Evolutionary conservation across 768 basidiomycete genomes (phyloP).

Genomic region (Asterophora parasitica): DNA sequence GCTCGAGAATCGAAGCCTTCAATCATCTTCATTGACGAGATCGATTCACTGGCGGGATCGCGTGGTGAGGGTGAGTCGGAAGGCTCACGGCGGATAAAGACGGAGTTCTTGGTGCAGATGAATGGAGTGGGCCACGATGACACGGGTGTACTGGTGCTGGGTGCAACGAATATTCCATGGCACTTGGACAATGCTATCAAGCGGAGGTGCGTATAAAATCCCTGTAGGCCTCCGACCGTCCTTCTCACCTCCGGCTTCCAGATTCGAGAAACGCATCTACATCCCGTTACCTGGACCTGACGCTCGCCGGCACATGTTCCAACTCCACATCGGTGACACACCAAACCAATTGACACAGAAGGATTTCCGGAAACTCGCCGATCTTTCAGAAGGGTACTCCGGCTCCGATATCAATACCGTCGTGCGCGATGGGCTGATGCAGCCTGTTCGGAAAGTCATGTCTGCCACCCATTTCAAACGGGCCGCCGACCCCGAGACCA

Average conservation of each 20-base stretch:
- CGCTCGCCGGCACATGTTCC: slow-evolving; percentile 92
- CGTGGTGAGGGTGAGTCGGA: slow-evolving; percentile 97
- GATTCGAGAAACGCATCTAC: slow-evolving; percentile 97
- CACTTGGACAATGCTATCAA: slow-evolving; percentile 97
- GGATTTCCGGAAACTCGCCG: slow-evolving; percentile 79
- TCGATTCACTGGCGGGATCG: slow-evolving; percentile 93
- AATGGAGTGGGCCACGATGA: slow-evolving; percentile 98
- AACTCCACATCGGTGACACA: slow-evolving; percentile 91
- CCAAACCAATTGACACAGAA: slow-evolving; percentile 76
- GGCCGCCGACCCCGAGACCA: slow-evolving; percentile 29
- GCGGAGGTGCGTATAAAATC: slow-evolving; percentile 55
- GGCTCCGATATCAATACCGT: slow-evolving; percentile 94
- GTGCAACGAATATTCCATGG: slow-evolving; percentile 99
- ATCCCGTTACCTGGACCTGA: slow-evolving; percentile 95
- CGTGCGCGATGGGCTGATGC: slow-evolving; percentile 97
- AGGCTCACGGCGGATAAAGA: slow-evolving; percentile 95
- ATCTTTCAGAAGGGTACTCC: slow-evolving; percentile 89
- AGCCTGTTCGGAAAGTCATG: slow-evolving; percentile 94
- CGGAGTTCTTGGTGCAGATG: slow-evolving; percentile 97
- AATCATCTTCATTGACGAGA: slow-evolving; percentile 99
- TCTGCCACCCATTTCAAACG: slow-evolving; percentile 92
- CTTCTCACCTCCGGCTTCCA: slow-evolving; percentile 21
- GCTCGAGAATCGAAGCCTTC: slow-evolving; percentile 94
- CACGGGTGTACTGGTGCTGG: slow-evolving; percentile 91
- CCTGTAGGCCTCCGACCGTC: not conserved